phyloP scores from a whole-genome alignment of 2,329 filamentous ascomycete species.

The Phyllosticta citribraziliensis region DNA sequence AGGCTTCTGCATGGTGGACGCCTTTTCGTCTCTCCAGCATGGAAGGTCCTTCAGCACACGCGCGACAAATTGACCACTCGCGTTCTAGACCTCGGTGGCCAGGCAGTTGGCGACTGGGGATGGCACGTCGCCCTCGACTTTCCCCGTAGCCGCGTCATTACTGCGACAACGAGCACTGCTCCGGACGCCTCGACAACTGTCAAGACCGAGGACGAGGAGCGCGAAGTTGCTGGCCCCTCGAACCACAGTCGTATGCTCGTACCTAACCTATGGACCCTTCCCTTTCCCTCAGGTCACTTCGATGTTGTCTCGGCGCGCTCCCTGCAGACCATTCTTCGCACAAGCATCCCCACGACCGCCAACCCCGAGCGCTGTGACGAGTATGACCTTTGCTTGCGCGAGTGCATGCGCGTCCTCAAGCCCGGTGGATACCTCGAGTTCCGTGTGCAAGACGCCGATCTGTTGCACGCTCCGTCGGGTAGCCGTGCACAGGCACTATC shows the following conservation, averaged over 20 bases:
- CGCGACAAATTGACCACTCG: conserved; percentile 55
- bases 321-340: conserved; percentile 74
- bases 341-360: conserved; percentile 37
- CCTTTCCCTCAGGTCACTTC: conserved; percentile 78
- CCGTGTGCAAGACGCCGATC: conserved; percentile 77
- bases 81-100: conserved; percentile 79
- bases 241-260: conserved; percentile 84
- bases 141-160: conserved; percentile 77
- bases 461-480: conserved; percentile 77
- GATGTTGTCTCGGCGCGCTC: conserved; percentile 86
- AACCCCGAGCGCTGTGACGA: conserved; percentile 50
- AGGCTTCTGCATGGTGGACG: conserved; percentile 51
- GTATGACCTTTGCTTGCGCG: conserved; percentile 73
- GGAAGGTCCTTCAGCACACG: conserved; percentile 41
- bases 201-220: conserved; percentile 34
- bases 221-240: conserved; percentile 58
- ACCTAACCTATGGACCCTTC: conserved; percentile 65
- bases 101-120: conserved; percentile 83
- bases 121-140: conserved; percentile 87
- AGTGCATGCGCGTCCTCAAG: conserved; percentile 86
- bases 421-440: conserved; percentile 91
- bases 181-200: conserved; percentile 24
- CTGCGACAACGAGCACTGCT: conserved; percentile 54
- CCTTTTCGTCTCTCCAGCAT: conserved; percentile 44
- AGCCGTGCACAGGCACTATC: conserved; percentile 70